A percentile compares a stretch with the other conserved stretches of the same genome.
phyloP scores from a whole-genome alignment of 2,329 filamentous ascomycete species.

The Aspergillus pseudotamarii region DNA sequence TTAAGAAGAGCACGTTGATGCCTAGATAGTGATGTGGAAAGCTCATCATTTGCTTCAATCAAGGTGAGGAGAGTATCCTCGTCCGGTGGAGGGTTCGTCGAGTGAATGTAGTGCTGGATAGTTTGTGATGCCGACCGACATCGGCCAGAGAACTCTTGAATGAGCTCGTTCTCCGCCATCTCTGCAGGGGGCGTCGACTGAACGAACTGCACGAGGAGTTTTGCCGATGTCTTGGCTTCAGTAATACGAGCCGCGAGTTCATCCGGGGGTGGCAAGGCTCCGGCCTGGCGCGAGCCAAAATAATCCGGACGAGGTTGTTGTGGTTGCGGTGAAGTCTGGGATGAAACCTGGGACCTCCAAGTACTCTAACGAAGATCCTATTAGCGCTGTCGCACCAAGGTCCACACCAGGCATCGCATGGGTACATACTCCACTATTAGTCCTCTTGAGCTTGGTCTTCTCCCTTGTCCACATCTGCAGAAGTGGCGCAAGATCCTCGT shows the following conservation, averaged over 20 bases:
- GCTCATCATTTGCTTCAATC: slow-evolving; percentile 91
- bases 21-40: slow-evolving; percentile 78
- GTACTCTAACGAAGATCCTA: slow-evolving; percentile 3
- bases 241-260: slow-evolving; percentile 84
- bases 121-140: slow-evolving; percentile 79
- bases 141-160: slow-evolving; percentile 87
- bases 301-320: slow-evolving; percentile 22
- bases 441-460: slow-evolving; percentile 65
- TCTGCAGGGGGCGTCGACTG: slow-evolving; percentile 80
- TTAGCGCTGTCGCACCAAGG: slow-evolving; percentile 5
- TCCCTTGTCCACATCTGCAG: slow-evolving; percentile 89
- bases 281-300: slow-evolving; percentile 48
- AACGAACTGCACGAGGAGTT: slow-evolving; percentile 87
- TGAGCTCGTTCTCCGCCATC: slow-evolving; percentile 79
- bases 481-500: slow-evolving; percentile 72
- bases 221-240: slow-evolving; percentile 87
- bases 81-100: slow-evolving; percentile 77
- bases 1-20: slow-evolving; percentile 77
- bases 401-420: not conserved
- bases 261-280: slow-evolving; percentile 62
- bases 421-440: slow-evolving; percentile 12
- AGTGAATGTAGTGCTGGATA: slow-evolving; percentile 83
- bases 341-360: slow-evolving; percentile 10
- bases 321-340: slow-evolving; percentile 29
- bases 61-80: slow-evolving; percentile 91